Conservation (phyloP, 202 grass and related monocot species). For the Zoysia matrella region DNA sequence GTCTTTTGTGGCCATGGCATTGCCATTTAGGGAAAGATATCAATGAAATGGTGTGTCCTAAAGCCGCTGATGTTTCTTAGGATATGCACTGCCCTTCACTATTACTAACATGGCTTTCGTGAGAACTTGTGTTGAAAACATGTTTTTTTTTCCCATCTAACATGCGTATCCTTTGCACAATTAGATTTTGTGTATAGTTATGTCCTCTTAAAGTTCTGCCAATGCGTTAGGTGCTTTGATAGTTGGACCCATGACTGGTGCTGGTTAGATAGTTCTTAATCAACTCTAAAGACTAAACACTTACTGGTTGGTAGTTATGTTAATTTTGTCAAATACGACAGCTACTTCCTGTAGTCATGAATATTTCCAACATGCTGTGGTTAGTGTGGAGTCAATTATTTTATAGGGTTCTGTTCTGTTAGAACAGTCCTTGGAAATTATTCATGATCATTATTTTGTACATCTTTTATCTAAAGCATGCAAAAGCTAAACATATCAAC, state of each 20-base stretch:
- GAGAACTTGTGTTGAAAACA: slow-evolving; percentile 32
- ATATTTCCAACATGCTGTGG: not conserved
- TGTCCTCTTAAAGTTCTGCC: not conserved
- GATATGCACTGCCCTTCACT: not conserved
- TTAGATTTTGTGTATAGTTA: not conserved
- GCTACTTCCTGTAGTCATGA: slow-evolving; percentile 11
- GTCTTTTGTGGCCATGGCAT: slow-evolving; percentile 18
- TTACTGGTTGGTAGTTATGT: not conserved
- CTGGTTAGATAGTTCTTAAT: not conserved
- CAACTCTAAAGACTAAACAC: not conserved
- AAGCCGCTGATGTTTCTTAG: not conserved
- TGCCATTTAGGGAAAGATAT: slow-evolving; percentile 30
- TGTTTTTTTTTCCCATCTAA: slow-evolving; percentile 1
- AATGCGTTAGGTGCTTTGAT: not conserved
- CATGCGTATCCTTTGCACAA: not conserved
- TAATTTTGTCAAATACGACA: slow-evolving; percentile 13
- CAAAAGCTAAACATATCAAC: slow-evolving; percentile 3
- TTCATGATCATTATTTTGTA: not conserved
- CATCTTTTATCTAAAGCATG: not conserved
- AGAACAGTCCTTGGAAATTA: not conserved
- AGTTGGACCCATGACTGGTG: not conserved
- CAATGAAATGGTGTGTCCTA: slow-evolving; percentile 15
- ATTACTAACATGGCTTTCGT: slow-evolving; percentile 13
- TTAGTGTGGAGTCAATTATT: not conserved
- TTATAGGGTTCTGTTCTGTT: not conserved